Base-by-base conservation (phyloP, 2,329 filamentous ascomycete species). In the Balansia obtecta region DNA sequence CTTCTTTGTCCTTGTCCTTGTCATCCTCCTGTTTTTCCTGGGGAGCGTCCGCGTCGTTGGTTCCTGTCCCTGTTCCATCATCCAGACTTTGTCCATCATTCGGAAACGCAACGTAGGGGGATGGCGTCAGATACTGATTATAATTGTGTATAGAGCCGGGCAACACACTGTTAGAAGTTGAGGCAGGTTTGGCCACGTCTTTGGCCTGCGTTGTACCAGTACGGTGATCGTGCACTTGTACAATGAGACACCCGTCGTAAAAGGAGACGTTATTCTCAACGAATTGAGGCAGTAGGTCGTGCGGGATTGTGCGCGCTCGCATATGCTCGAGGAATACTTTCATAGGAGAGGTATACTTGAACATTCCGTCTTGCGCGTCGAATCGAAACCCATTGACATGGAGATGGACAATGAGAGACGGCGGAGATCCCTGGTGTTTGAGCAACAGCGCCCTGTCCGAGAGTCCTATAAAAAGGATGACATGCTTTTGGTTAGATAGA, bases 161-260 rank as follows among this genome's bases (percentile, higher is more conserved):
- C 3, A 76, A 70, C 39, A 77, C 77, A 49, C 83, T 83, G 56
- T 75, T 82, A 37, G 79, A 77, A 18, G 76, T 71, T 1, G 79
- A 72, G 7, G 63, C 58, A 3, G 66, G 27, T 71, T 71, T 48
- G 70, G 73, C 46, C 71, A 76, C 51, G 71, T 78, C 80, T 61
- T 88, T 82, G 57, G 76, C 49, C 54, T 76, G 75, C 45, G 75
- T 22, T 22, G 20, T 74, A 41, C 71, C 71, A 0, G 84, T 81
- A 60, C 86, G 87, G 70, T 95, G 87, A 63, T 97, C 88, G 60
- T 95, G 80, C n/a, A 97, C 73, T 65, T 95, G 85, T 37, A 98
- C 89, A 57, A 98, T 97, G 51, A 98, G 76, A 62, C 91, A 95
- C 33, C 86, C 89, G 65, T 97, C 90, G 64, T 97, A 98, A 63